Percentiles rank a stretch among this genome's conserved stretches.
phyloP scores from a whole-genome alignment of 2,329 filamentous ascomycete species.

The Xylaria hypoxylon region DNA sequence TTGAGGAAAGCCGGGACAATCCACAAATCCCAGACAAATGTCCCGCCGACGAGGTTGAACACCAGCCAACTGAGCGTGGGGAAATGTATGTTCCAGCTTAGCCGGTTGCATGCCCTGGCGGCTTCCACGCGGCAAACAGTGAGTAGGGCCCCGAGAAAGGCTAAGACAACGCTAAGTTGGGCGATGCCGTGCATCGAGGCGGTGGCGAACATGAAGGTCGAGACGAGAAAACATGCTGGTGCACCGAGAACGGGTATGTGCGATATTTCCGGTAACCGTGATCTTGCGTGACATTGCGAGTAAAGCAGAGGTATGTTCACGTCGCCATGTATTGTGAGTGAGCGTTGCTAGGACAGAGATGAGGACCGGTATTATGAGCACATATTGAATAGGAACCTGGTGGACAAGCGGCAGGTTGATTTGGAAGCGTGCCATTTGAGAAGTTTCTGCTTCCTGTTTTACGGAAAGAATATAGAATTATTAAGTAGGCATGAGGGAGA shows the following conservation, averaged over 20 bases:
- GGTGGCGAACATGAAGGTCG: conserved; percentile 61
- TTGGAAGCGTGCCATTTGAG: conserved; percentile 34
- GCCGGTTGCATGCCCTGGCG: conserved; percentile 56
- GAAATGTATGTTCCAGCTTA: conserved; percentile 49
- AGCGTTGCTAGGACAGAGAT: conserved; percentile 58
- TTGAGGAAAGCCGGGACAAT: conserved; percentile 62
- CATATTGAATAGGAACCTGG: conserved; percentile 63
- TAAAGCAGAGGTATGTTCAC: conserved; percentile 64
- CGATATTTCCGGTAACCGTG: conserved; percentile 59
- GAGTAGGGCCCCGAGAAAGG: conserved; percentile 60
- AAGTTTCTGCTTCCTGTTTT: not conserved
- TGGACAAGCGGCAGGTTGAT: conserved; percentile 61
- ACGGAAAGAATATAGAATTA: not conserved
- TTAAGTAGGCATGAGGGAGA: conserved; percentile 5
- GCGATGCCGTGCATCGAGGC: conserved; percentile 56
- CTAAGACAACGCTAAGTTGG: conserved; percentile 57
- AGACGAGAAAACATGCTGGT: conserved; percentile 62
- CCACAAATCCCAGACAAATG: conserved; percentile 64
- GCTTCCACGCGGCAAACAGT: conserved; percentile 64
- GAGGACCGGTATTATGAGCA: conserved; percentile 63
- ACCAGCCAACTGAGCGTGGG: conserved; percentile 59
- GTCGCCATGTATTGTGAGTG: conserved; percentile 61
- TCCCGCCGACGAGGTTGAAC: conserved; percentile 62
- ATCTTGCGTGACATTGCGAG: conserved; percentile 64
- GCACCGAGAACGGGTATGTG: conserved; percentile 60